Percentiles rank a stretch among this genome's conserved stretches.
Evolutionary conservation across 2,329 filamentous ascomycete species (phyloP).

Genomic region (Paracoccidioides lutzii): DNA sequence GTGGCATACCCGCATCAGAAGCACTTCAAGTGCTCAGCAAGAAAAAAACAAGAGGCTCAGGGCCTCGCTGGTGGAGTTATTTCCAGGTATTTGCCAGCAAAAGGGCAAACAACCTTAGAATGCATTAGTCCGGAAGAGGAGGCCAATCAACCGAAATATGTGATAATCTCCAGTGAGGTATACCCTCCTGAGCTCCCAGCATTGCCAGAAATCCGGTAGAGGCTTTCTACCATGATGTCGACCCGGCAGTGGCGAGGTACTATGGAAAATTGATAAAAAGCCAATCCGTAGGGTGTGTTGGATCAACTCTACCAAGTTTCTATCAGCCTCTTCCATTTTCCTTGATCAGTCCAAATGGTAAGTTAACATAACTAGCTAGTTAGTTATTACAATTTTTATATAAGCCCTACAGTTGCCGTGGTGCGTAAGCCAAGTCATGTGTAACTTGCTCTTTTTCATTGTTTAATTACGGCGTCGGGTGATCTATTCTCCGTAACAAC

Average conservation of each 20-base stretch:
- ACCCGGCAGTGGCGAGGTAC: slow-evolving; percentile 1
- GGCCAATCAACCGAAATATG: background rate
- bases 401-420: no score
- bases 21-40: slow-evolving; percentile 18
- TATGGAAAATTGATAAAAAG: background rate
- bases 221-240: slow-evolving; percentile 6
- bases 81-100: slow-evolving; percentile 1
- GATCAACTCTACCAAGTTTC: background rate
- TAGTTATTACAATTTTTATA: no score
- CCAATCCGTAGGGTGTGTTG: slow-evolving; percentile 1
- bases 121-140: background rate
- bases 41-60: slow-evolving; percentile 3
- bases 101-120: background rate
- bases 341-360: background rate
- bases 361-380: no score
- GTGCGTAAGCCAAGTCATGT: no score
- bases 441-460: background rate
- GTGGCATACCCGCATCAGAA: slow-evolving; percentile 18
- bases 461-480: no score
- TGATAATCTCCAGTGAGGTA: background rate
- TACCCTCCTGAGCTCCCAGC: background rate
- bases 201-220: background rate
- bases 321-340: background rate
- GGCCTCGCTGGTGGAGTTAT: slow-evolving; percentile 4
- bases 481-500: no score